Evolutionary conservation across 768 basidiomycete species (phyloP), one percentile per base, ranked within the genome.

Genomic region (Neoboletus subvelutipes): DNA sequence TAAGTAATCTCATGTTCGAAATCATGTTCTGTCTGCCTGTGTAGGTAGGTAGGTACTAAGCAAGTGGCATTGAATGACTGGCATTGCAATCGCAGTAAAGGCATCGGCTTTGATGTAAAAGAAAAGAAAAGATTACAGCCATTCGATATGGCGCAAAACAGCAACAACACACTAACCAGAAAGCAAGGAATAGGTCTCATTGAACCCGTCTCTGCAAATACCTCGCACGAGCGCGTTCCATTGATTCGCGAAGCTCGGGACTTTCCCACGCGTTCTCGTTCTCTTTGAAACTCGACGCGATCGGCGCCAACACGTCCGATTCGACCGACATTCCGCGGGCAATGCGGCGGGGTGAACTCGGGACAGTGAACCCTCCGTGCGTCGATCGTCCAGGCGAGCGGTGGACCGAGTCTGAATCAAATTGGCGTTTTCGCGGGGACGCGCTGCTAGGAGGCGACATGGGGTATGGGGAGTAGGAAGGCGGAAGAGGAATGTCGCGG

Each of bases 181-280:
- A 33, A 6, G 34, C 0, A 37, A 29, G 10, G 24, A 12, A 4
- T 2, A 20, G 20, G 36, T 20, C 22, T 68, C 36, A 68, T 55
- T 59, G 50, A 48, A 40, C 45, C 26, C 55, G 55, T 46, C 57
- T 67, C 49, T 68, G 63, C 49, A 62, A 22, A 34, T 64, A 63
- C 31, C 47, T 59, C 6, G 79, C 80, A 31, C 89, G 75, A 10
- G 89, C 89, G 9, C 77, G 75, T 70, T 84, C 84, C 89, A 91
- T 92, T 28, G 79, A 81, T 72, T 87, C 85, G 54, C 81, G 78
- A 39, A 92, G 66, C 74, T 87, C 85, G 1, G 83, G 78, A 65
- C 86, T 90, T 68, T 82, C 76, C 80, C 83, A 87, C 10, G 74
- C 59, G 31, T 62, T 64, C 43, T 77, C 74, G 49, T 84, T 83